Base-by-base conservation (phyloP, 768 basidiomycete species). In the Paxillus involutus region DNA sequence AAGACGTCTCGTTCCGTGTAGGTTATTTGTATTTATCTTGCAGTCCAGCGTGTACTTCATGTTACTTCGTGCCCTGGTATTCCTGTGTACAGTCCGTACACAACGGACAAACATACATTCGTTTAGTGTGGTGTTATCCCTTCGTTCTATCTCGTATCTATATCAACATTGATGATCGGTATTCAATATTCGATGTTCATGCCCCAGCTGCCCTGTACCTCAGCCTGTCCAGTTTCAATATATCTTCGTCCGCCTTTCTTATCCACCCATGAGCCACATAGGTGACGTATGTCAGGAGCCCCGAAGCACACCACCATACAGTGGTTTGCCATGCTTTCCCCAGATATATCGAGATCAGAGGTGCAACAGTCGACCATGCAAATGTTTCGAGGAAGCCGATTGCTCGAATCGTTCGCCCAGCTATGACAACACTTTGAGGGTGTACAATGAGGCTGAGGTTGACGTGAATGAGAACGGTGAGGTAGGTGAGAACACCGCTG, bases 151-250 rank as follows among this genome's bases (percentile, higher is more conserved):
- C 13, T 5, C 26, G 5, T 26, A 26, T 6, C 26, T 26, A 26
- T 26, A 5, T 26, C 26, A 26, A 26, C 4, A 5, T 16, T 26
- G 16, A 5, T 29, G 26, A 17, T 40, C 30, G 21, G 21, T 16
- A 16, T 26, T 26, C 32, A 32, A 32, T 10, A 32, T 6, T 32
- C 9, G 32, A 11, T 9, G 3, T 24, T 74, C 63, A 83, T 48
- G 84, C 83, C 6, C 85, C 82, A 24, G 75, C 79, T 10, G 83
- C 78, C 8, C 61, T 59, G 57, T 88, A 88, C 61, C 73, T 79
- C 68, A 86, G 67, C 13, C 65, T 68, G 63, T 86, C 81, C 29
- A 88, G 67, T 40, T 76, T 73, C 1, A 72, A 69, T 17, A 88
- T 74, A 32, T 74, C 76, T 57, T 77, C 68, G 59, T 78, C 74